phyloP scores from a whole-genome alignment of 805 yeast genomes.

The Grigorovia jiainica region DNA sequence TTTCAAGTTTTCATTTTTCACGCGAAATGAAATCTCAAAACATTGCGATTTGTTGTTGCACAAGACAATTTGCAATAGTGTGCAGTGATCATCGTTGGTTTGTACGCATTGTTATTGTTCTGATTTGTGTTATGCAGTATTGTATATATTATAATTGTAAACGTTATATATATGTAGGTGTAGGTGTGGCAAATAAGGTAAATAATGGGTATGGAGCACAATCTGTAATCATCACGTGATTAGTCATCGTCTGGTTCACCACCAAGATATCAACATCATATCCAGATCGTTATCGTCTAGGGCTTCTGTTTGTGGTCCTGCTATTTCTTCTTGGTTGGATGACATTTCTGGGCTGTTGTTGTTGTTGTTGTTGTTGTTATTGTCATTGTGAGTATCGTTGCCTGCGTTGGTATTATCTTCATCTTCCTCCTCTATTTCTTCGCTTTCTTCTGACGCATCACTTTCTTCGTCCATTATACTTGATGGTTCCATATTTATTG shows the following conservation, averaged over 20 bases:
- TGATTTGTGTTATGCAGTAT: too few species aligned
- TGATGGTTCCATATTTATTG: not conserved
- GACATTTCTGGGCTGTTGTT: constrained; percentile 24
- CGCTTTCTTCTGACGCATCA: constrained; percentile 26
- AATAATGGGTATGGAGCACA: too few species aligned
- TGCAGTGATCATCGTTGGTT: too few species aligned
- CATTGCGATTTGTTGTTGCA: too few species aligned
- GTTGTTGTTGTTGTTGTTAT: constrained; percentile 6
- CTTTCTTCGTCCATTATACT: constrained; percentile 25
- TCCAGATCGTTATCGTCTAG: constrained; percentile 30
- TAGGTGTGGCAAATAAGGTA: too few species aligned
- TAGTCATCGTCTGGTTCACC: constrained; percentile 20
- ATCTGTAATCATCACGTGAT: too few species aligned
- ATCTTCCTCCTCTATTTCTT: constrained; percentile 27
- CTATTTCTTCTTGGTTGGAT: constrained; percentile 13
- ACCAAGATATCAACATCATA: constrained; percentile 32
- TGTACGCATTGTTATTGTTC: too few species aligned
- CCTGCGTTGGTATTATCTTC: too few species aligned
- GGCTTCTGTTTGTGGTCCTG: constrained; percentile 14
- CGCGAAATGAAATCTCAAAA: not conserved
- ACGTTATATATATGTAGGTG: too few species aligned
- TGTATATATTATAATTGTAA: too few species aligned
- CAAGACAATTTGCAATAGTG: too few species aligned
- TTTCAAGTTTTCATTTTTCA: too few species aligned
- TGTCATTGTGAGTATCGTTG: constrained; percentile 27